A percentile compares a stretch with the other conserved stretches of the same genome.
Evolutionary conservation across 495 filamentous ascomycete genomes (phyloP).

Genomic region (Paragyromitra xinjiangensis): DNA sequence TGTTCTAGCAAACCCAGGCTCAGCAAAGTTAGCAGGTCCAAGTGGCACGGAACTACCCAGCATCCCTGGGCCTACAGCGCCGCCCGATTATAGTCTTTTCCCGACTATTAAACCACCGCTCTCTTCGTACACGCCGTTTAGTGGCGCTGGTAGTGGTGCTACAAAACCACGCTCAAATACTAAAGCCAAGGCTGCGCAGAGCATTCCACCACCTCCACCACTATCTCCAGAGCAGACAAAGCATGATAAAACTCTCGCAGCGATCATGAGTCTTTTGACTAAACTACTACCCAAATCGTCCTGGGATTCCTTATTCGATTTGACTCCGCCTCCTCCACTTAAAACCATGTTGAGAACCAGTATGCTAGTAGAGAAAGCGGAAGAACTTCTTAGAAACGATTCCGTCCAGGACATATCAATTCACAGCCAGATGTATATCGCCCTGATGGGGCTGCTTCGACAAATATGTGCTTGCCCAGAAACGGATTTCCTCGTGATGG

Average conservation of each 20-base stretch:
- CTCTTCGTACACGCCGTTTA: background rate
- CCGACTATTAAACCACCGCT: background rate
- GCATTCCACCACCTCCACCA: constrained; percentile 36
- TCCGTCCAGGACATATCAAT: constrained; percentile 46
- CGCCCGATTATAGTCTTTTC: constrained; percentile 22
- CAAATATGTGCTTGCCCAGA: constrained; percentile 35
- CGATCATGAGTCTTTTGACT: constrained; percentile 35
- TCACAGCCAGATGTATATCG: constrained; percentile 44
- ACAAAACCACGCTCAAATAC: constrained; percentile 1
- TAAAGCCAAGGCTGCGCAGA: background rate
- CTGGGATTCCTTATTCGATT: constrained; percentile 31
- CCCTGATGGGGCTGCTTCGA: constrained; percentile 28
- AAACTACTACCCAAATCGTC: constrained; percentile 22
- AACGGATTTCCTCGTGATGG: constrained; percentile 35
- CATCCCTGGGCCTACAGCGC: background rate
- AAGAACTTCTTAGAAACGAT: constrained; percentile 50
- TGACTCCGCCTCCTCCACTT: constrained; percentile 6
- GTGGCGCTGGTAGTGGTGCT: background rate
- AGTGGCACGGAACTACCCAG: constrained; percentile 4
- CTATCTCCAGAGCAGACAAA: constrained; percentile 44
- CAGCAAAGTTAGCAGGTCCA: background rate
- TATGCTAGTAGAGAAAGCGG: constrained; percentile 42
- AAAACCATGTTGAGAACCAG: constrained; percentile 39
- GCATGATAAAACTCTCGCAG: constrained; percentile 40
- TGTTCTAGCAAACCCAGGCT: constrained; percentile 6